These are phyloP conservation scores for Mytilinidion resinicola DNA, from an alignment of 495 filamentous ascomycete species.

Conservation along the genomic window DNA sequence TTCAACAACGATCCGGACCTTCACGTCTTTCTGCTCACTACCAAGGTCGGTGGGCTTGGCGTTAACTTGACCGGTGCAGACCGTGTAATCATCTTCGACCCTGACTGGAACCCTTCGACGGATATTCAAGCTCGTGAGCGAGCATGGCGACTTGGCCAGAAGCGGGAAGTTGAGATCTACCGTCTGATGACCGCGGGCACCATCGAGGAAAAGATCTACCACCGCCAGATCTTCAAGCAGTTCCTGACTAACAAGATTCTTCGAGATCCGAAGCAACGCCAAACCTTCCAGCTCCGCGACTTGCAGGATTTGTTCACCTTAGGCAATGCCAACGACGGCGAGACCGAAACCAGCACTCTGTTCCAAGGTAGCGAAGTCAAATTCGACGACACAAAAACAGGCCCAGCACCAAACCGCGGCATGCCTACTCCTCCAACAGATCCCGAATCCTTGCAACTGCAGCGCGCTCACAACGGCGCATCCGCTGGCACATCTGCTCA, in stretches of 20 bases:
- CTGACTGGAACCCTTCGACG: constrained; percentile 95
- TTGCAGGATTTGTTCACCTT: constrained; percentile 87
- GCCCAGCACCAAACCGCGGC: not conserved
- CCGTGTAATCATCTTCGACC: constrained; percentile 94
- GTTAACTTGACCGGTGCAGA: constrained; percentile 92
- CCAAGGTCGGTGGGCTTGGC: constrained; percentile 88
- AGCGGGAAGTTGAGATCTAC: constrained; percentile 87
- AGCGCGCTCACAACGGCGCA: not conserved
- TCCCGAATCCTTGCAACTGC: not conserved
- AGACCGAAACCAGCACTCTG: constrained; percentile 75
- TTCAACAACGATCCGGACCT: constrained; percentile 78
- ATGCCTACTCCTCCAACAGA: constrained; percentile 29
- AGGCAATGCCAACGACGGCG: constrained; percentile 57
- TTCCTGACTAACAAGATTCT: constrained; percentile 92
- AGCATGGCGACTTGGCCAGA: constrained; percentile 93
- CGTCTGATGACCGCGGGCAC: constrained; percentile 94
- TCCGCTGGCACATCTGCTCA: constrained; percentile 11
- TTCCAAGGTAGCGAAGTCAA: constrained; percentile 79
- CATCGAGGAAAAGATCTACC: constrained; percentile 98
- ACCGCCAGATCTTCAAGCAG: constrained; percentile 95
- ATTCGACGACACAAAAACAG: constrained; percentile 41
- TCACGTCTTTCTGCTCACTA: constrained; percentile 88
- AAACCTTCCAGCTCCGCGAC: constrained; percentile 77
- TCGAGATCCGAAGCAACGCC: constrained; percentile 81
- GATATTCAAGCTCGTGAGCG: constrained; percentile 93